phyloP scores from a whole-genome alignment of 73 alveolate genomes.

The Blepharisma stoltei region DNA sequence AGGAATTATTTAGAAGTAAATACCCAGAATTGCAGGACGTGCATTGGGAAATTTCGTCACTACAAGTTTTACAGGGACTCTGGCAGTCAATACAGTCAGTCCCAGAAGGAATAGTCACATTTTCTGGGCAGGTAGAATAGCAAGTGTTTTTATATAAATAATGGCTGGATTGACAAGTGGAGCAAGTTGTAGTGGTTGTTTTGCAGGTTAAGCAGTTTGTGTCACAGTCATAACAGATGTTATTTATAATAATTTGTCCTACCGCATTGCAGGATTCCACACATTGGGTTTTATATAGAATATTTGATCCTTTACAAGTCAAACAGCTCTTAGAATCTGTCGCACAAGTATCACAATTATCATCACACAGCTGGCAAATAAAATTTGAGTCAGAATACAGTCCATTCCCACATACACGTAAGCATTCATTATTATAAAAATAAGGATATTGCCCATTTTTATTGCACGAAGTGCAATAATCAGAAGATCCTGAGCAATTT shows the following conservation, averaged over 20 bases:
- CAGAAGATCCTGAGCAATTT: background rate
- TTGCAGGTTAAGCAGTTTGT: background rate
- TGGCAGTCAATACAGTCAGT: background rate
- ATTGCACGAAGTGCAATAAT: slow-evolving; percentile 18
- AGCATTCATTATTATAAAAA: background rate
- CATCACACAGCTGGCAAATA: slow-evolving; percentile 1
- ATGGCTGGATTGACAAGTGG: background rate
- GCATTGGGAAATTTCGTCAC: background rate
- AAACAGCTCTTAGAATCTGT: background rate
- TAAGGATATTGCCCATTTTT: background rate
- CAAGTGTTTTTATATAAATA: background rate
- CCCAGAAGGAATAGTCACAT: background rate
- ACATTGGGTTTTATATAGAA: background rate
- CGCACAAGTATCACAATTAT: background rate
- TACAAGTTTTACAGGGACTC: background rate
- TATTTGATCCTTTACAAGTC: background rate
- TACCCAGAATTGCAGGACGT: slow-evolving; percentile 1
- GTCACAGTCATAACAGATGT: background rate
- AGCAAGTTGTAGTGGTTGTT: background rate
- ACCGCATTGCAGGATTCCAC: background rate
- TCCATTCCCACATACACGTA: background rate
- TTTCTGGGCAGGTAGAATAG: slow-evolving; percentile 1
- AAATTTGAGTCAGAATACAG: background rate
- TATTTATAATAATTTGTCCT: background rate
- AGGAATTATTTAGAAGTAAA: background rate